phyloP scores from a whole-genome alignment of 2,329 filamentous ascomycete genomes.

The Fusarium pininemorale region DNA sequence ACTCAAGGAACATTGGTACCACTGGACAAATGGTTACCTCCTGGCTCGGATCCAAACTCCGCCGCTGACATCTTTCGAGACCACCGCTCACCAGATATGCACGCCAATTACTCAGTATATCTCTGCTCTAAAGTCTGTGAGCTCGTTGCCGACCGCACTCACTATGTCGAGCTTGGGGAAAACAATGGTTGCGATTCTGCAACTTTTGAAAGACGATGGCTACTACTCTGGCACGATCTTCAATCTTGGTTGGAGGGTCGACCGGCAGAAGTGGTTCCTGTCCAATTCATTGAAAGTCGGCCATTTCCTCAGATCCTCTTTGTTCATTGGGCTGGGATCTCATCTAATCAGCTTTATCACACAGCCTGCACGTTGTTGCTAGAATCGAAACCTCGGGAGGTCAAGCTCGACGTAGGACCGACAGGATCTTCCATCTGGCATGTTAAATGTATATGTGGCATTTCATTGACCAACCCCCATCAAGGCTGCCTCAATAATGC shows the following conservation, averaged over 20 bases:
- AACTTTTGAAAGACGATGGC: slow-evolving; percentile 56
- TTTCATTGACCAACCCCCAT: slow-evolving; percentile 64
- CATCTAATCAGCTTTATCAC: slow-evolving; percentile 66
- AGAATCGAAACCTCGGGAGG: slow-evolving; percentile 50
- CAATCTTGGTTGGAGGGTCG: slow-evolving; percentile 58
- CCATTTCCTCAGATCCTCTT: slow-evolving; percentile 64
- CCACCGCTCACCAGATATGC: slow-evolving; percentile 58
- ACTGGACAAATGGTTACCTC: slow-evolving; percentile 57
- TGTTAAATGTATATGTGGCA: slow-evolving; percentile 64
- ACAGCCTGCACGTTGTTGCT: slow-evolving; percentile 64
- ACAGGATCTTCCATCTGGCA: slow-evolving; percentile 61
- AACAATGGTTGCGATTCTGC: slow-evolving; percentile 54
- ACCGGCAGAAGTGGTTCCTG: slow-evolving; percentile 57
- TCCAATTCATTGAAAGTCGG: slow-evolving; percentile 53
- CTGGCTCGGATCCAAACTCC: slow-evolving; percentile 48
- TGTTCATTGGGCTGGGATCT: slow-evolving; percentile 63
- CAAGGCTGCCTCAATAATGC: slow-evolving; percentile 66
- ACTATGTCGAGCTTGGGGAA: slow-evolving; percentile 57
- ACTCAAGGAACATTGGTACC: slow-evolving; percentile 62
- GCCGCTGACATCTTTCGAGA: slow-evolving; percentile 49
- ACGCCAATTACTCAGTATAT: slow-evolving; percentile 68
- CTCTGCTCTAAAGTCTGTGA: slow-evolving; percentile 62
- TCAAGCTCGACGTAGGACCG: slow-evolving; percentile 39
- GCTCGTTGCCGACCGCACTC: slow-evolving; percentile 59
- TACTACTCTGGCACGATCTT: slow-evolving; percentile 59